Conservation (phyloP, 2,329 filamentous ascomycete species). For the Onygenales sp. region DNA sequence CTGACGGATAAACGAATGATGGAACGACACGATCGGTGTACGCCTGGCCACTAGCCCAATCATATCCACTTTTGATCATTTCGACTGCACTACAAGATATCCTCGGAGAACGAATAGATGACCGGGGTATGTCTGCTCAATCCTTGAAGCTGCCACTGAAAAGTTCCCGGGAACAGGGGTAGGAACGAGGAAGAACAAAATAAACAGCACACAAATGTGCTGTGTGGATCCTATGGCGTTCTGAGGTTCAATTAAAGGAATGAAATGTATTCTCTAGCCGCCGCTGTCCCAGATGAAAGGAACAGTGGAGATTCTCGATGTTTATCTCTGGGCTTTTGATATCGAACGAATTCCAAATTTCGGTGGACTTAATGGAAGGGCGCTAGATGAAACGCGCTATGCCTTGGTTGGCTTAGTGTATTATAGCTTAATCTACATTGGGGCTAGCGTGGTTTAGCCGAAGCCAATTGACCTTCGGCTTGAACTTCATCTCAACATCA, state of each 20-base stretch:
- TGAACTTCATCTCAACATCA: too few relatives aligned
- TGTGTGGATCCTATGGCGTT: neutral
- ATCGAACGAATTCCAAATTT: neutral
- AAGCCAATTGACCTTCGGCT: neutral
- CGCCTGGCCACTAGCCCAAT: slow-evolving; percentile 13
- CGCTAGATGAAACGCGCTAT: neutral
- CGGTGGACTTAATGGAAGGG: neutral
- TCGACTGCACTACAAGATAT: neutral
- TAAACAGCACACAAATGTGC: too few relatives aligned
- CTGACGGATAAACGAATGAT: slow-evolving; percentile 3
- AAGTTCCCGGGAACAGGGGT: too few relatives aligned
- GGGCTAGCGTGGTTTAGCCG: neutral
- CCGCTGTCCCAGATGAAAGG: neutral
- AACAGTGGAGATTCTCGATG: neutral
- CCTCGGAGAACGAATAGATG: too few relatives aligned
- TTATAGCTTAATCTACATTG: neutral
- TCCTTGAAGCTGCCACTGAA: too few relatives aligned
- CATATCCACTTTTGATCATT: slow-evolving; percentile 8
- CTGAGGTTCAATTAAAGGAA: neutral
- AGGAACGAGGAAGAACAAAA: too few relatives aligned
- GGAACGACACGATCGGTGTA: slow-evolving; percentile 10
- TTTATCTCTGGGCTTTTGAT: neutral
- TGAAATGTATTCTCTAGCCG: neutral
- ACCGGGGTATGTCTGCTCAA: too few relatives aligned
- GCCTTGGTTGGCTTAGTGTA: neutral